Conservation (phyloP, 2,329 filamentous ascomycete species). For the Botrytis squamosa region DNA sequence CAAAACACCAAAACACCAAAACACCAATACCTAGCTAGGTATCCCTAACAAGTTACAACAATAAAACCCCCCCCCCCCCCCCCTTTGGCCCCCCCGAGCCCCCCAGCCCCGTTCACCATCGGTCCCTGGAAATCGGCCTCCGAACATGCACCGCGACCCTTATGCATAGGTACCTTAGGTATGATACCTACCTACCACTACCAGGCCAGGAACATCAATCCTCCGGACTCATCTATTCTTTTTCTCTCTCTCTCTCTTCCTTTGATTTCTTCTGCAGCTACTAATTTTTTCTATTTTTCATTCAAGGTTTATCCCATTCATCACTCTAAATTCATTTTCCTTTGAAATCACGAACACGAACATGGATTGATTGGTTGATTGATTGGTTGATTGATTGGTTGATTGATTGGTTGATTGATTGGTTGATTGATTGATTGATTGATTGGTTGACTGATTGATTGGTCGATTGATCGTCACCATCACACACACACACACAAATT, state of each 20-base stretch:
- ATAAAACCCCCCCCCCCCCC: neutral
- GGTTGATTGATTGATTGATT: neutral
- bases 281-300: neutral
- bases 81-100: neutral
- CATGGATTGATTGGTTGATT: neutral
- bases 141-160: neutral
- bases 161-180: no score
- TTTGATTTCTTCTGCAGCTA: neutral
- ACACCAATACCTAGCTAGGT: no score
- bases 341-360: neutral
- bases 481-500: neutral
- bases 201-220: neutral
- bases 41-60: no score
- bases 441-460: neutral
- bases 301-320: neutral
- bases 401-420: neutral
- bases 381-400: neutral
- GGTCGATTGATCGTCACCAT: neutral
- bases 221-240: neutral
- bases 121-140: neutral
- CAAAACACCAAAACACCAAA: neutral
- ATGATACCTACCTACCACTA: no score
- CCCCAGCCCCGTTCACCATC: neutral
- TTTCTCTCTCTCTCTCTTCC: neutral
- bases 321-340: neutral